Conservation (phyloP, 2,329 filamentous ascomycete genomes). For the Cryphonectria nitschkei region DNA sequence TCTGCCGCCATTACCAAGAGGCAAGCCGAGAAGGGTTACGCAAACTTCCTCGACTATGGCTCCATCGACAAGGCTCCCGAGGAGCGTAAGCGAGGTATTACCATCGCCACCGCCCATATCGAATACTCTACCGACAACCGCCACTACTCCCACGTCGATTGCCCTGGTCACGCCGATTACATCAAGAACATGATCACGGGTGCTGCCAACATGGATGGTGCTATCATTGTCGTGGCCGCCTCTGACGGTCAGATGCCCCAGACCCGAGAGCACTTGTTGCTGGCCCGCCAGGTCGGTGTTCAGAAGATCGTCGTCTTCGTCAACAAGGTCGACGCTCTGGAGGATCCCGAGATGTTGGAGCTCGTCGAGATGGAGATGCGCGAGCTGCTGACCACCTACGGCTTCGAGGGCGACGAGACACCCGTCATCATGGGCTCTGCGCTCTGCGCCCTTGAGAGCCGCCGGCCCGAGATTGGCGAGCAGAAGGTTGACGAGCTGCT, state of each 20-base stretch:
- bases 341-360: constrained; percentile 99
- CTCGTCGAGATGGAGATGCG: constrained; percentile 99
- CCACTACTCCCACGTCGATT: constrained; percentile 99
- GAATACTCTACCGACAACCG: constrained; percentile 93
- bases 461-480: constrained; percentile 83
- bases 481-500: constrained; percentile 91
- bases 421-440: constrained; percentile 97
- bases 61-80: constrained; percentile 98
- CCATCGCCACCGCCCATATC: constrained; percentile 97
- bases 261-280: constrained; percentile 96
- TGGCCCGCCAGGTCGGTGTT: constrained; percentile 97
- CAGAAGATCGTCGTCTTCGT: constrained; percentile 99
- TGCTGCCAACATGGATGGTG: constrained; percentile 98
- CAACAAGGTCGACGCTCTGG: constrained; percentile 98
- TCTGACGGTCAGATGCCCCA: constrained; percentile 99
- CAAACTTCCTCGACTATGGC: constrained; percentile 95
- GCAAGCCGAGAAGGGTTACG: constrained; percentile 91
- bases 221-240: constrained; percentile 97
- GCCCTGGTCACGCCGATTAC: constrained; percentile 99
- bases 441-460: constrained; percentile 88
- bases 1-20: constrained; percentile 99
- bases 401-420: constrained; percentile 97
- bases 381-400: constrained; percentile 88
- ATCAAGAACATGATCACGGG: constrained; percentile 99
- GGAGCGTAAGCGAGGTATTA: constrained; percentile 99